Percentiles rank a stretch among this genome's conserved stretches.
These are phyloP conservation scores for Acrodontium crateriforme DNA, from an alignment of 2,329 filamentous ascomycete species.

Conservation along the genomic window DNA sequence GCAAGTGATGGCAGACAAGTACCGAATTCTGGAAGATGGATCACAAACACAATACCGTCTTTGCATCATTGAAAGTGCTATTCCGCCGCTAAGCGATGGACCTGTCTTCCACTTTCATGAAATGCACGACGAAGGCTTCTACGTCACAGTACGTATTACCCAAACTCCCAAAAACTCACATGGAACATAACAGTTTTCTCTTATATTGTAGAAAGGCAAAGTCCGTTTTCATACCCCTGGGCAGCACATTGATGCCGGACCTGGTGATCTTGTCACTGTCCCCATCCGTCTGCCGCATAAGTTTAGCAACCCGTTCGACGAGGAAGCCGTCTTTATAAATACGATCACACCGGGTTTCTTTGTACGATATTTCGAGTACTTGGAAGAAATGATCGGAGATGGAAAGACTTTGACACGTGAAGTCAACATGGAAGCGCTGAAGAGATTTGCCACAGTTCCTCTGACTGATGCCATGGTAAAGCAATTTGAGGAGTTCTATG, in stretches of 20 bases:
- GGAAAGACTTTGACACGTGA: slow-evolving; percentile 31
- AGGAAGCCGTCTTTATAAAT: slow-evolving; percentile 39
- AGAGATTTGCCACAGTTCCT: slow-evolving; percentile 7
- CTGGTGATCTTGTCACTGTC: slow-evolving; percentile 39
- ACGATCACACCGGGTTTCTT: slow-evolving; percentile 42
- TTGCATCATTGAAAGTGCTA: no score
- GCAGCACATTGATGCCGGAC: slow-evolving; percentile 29
- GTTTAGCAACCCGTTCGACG: slow-evolving; percentile 38
- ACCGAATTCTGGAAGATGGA: no score
- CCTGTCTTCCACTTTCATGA: no score
- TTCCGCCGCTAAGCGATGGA: no score
- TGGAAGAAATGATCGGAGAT: slow-evolving; percentile 28
- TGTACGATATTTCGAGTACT: slow-evolving; percentile 39
- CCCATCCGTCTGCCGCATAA: slow-evolving; percentile 38
- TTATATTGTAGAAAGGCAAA: slow-evolving; percentile 29
- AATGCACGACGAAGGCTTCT: no score
- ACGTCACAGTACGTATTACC: no score
- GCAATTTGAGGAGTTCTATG: no score
- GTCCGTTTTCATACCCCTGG: slow-evolving; percentile 33
- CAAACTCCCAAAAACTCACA: no score
- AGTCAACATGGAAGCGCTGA: slow-evolving; percentile 22
- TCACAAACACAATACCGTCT: no score
- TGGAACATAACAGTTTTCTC: no score
- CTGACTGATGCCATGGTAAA: no score
- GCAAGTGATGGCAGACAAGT: no score